phyloP scores from a whole-genome alignment of 768 basidiomycete species.

The Serendipita indica region DNA sequence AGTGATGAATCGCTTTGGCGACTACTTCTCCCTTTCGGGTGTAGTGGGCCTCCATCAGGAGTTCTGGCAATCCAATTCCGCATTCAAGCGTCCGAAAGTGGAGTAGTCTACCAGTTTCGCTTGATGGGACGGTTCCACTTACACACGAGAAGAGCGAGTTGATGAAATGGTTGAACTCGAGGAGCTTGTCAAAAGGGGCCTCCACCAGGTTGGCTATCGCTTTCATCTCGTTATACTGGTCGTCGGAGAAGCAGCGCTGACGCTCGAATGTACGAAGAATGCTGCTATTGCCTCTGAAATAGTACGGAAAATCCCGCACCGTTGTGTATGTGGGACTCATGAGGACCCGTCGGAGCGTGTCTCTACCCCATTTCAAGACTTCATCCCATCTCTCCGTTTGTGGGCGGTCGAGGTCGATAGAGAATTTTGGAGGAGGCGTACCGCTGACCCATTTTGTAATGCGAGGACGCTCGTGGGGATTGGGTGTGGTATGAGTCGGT shows the following conservation, averaged over 20 bases:
- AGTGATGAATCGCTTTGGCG: background rate
- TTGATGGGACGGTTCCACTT: background rate
- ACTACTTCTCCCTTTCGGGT: background rate
- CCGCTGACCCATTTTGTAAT: background rate
- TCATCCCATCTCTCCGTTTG: background rate
- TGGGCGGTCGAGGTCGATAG: background rate
- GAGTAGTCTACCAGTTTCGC: background rate
- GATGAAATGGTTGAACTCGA: background rate
- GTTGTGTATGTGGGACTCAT: background rate
- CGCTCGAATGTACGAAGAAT: background rate
- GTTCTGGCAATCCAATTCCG: background rate
- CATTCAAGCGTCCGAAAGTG: background rate
- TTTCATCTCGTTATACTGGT: background rate
- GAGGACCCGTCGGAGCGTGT: background rate
- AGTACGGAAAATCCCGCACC: background rate
- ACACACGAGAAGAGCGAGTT: background rate
- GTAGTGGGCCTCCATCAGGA: background rate
- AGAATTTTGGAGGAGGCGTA: background rate
- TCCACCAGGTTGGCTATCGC: background rate
- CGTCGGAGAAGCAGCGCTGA: background rate
- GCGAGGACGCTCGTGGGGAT: too few species aligned
- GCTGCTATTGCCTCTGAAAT: background rate
- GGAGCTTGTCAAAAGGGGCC: background rate
- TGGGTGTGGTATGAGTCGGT: too few species aligned
- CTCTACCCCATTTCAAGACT: background rate